Conservation (phyloP, 192 early-diverging fungal species). For the Gorgonomyces haynaldii region DNA sequence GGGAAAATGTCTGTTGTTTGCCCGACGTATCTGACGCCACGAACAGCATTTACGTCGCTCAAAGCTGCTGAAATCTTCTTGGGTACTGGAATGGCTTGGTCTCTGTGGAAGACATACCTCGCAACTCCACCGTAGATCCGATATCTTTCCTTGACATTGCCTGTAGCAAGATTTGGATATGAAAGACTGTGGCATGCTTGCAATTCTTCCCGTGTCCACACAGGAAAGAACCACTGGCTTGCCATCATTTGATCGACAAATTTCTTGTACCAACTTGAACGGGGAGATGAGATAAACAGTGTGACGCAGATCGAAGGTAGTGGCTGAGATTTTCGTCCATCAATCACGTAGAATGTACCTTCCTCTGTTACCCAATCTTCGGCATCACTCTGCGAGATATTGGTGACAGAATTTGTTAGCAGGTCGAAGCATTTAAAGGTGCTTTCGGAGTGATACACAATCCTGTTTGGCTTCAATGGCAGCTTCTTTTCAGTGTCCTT, state of each 20-base stretch:
- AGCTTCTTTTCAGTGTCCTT: conserved; percentile 8
- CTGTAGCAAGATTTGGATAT: conserved; percentile 7
- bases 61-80: conserved; percentile 8
- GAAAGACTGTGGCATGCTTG: conserved; percentile 7
- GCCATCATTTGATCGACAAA: conserved; percentile 13
- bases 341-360: conserved; percentile 18
- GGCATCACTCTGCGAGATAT: too few species aligned
- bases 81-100: conserved; percentile 6
- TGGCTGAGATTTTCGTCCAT: conserved; percentile 13
- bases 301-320: conserved; percentile 1
- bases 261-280: conserved; percentile 10
- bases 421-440: too few species aligned
- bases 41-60: conserved; percentile 12
- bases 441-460: conserved; percentile 9
- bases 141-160: conserved; percentile 9
- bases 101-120: conserved; percentile 12
- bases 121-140: conserved; percentile 18
- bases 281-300: conserved; percentile 14
- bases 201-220: conserved; percentile 11
- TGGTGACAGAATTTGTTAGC: too few species aligned
- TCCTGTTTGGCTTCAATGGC: conserved; percentile 6
- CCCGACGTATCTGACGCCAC: conserved; percentile 9
- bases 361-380: conserved; percentile 6
- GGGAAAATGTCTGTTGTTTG: conserved; percentile 11
- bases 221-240: conserved; percentile 12